A percentile compares a stretch with the other conserved stretches of the same genome.
Evolutionary conservation across 139 green algal species (phyloP).

Genomic region (Tetradesmus obliquus): DNA sequence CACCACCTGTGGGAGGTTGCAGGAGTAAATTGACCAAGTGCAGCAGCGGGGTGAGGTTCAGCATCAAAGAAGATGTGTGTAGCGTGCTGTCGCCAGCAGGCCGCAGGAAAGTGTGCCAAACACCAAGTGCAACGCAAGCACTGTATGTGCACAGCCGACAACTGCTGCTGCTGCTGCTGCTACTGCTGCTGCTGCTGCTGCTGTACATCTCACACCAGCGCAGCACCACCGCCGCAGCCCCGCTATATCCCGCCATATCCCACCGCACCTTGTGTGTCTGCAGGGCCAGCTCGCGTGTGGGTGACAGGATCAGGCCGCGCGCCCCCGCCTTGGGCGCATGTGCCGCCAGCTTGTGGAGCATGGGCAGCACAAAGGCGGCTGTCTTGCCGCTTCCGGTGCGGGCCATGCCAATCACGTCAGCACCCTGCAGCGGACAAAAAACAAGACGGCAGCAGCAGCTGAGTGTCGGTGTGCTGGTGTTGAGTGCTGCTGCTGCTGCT

Average conservation of each 20-base stretch:
- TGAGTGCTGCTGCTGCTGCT: not conserved
- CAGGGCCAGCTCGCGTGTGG: conserved; percentile 88
- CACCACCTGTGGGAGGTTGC: not conserved
- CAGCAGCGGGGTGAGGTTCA: not conserved
- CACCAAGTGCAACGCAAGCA: not conserved
- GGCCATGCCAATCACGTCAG: conserved; percentile 93
- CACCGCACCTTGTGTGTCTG: conserved; percentile 85
- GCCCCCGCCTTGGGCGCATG: conserved; percentile 87
- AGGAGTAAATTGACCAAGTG: not conserved
- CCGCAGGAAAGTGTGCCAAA: not conserved
- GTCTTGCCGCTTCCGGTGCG: conserved; percentile 98
- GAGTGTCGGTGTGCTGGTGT: not conserved
- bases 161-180: not conserved
- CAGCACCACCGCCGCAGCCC: not conserved
- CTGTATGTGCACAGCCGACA: not conserved
- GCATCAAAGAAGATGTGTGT: not conserved
- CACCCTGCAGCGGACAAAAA: conserved; percentile 59
- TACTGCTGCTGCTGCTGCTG: not conserved
- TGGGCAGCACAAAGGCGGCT: conserved; percentile 93
- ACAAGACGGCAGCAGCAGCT: conserved; percentile 4
- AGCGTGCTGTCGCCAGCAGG: not conserved
- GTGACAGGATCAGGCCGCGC: conserved; percentile 89
- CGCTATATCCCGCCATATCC: too few relatives aligned
- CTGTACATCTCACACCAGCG: not conserved
- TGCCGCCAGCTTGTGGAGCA: conserved; percentile 83